Percentiles rank a stretch among this genome's conserved stretches.
Evolutionary conservation across 2,329 filamentous ascomycete species (phyloP).

Genomic region (Trichoderma sp.): DNA sequence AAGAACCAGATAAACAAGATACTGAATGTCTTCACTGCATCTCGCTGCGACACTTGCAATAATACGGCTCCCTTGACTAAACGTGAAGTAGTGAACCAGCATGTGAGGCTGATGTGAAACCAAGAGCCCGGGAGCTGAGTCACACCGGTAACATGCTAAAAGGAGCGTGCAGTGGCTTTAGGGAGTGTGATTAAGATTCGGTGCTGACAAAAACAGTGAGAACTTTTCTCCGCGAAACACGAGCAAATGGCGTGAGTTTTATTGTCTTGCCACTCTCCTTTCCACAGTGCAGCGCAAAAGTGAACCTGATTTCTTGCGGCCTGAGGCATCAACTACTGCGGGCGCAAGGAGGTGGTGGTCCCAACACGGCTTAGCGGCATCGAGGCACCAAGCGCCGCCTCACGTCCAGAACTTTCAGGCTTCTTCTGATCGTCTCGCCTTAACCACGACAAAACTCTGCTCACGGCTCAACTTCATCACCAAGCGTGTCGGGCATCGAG

Average conservation of each 20-base stretch:
- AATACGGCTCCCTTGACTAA: no score
- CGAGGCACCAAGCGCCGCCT: constrained; percentile 37
- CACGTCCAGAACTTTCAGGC: constrained; percentile 45
- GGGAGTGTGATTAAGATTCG: neutral
- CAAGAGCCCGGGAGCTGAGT: constrained; percentile 20
- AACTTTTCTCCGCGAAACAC: neutral
- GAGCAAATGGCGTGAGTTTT: neutral
- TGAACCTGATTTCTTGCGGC: constrained; percentile 18
- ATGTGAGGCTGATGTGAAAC: constrained; percentile 11
- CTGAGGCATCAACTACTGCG: constrained; percentile 28
- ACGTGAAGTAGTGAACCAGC: neutral
- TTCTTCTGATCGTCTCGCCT: constrained; percentile 39
- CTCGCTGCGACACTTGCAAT: neutral
- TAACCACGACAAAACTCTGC: constrained; percentile 45
- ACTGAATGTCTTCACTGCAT: neutral
- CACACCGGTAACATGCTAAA: constrained; percentile 22
- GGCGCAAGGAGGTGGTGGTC: constrained; percentile 23
- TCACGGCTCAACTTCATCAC: constrained; percentile 41
- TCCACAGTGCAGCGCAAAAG: neutral
- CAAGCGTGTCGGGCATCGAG: constrained; percentile 53
- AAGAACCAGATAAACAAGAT: neutral
- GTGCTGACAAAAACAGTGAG: constrained; percentile 7
- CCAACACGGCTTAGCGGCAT: constrained; percentile 35
- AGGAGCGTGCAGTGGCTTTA: neutral
- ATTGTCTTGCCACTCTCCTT: neutral